These are phyloP conservation scores for Nyctanthes arbortristis DNA, from an alignment of 257 asterid species.

Conservation along the genomic window DNA sequence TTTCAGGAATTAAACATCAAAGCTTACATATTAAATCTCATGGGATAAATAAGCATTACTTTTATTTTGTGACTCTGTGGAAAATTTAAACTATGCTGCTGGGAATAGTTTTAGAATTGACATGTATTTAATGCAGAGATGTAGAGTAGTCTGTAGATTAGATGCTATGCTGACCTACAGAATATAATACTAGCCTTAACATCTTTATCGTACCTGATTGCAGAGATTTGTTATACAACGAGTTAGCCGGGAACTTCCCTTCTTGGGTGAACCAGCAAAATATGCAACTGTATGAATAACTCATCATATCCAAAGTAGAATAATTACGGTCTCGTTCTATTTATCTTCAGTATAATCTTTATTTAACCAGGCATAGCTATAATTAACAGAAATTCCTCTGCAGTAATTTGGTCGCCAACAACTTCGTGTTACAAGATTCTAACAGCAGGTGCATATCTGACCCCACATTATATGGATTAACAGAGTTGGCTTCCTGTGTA, in stretches of 20 bases:
- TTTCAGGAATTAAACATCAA: not conserved
- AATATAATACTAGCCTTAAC: not conserved
- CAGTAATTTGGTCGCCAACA: constrained; percentile 48
- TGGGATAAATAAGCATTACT: not conserved
- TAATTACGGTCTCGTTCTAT: not conserved
- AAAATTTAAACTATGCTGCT: not conserved
- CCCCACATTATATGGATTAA: not conserved
- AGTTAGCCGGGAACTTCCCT: constrained; percentile 72
- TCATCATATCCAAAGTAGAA: not conserved
- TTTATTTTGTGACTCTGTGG: not conserved
- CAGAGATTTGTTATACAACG: constrained; percentile 80
- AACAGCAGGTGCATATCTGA: constrained; percentile 30
- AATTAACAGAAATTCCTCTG: constrained; percentile 3
- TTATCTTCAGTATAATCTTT: not conserved
- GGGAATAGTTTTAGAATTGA: not conserved
- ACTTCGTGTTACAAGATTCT: constrained; percentile 27
- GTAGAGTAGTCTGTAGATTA: not conserved
- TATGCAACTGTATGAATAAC: constrained; percentile 55
- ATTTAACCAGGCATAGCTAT: not conserved
- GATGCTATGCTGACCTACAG: not conserved
- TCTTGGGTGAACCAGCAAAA: constrained; percentile 52
- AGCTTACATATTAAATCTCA: not conserved
- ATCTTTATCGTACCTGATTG: constrained; percentile 14
- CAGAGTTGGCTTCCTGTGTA: not conserved
- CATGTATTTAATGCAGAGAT: not conserved